A percentile compares a stretch with the other conserved stretches of the same genome.
These are phyloP conservation scores for Podaxis mareebaensis DNA, from an alignment of 768 basidiomycete genomes.

Conservation along the genomic window DNA sequence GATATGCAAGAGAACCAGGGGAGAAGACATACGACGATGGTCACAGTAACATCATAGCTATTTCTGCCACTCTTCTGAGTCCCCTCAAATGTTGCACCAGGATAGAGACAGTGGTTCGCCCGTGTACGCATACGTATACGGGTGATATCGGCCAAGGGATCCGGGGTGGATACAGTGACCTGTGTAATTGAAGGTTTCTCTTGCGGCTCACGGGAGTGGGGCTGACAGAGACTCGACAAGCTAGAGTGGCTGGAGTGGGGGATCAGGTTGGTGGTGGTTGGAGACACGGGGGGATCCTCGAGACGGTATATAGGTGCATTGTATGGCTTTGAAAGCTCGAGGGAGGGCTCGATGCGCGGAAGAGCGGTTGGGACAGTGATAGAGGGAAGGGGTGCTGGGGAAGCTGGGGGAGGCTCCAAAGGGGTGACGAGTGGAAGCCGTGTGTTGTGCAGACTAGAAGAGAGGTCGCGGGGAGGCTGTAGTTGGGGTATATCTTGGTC, in stretches of 20 bases:
- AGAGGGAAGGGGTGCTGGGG: not conserved
- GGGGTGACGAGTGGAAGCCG: conserved; percentile 26
- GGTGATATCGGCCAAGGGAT: conserved; percentile 75
- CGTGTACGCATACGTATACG: conserved; percentile 71
- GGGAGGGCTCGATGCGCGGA: conserved; percentile 4
- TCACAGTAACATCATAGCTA: conserved; percentile 92
- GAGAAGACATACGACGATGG: conserved; percentile 73
- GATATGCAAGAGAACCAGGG: conserved; percentile 13
- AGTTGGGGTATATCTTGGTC: conserved; percentile 22
- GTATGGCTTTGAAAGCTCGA: not conserved
- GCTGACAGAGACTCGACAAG: conserved; percentile 14
- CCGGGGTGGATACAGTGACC: conserved; percentile 27
- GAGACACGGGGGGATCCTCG: not conserved
- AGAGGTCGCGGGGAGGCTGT: conserved; percentile 27
- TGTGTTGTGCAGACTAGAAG: conserved; percentile 28
- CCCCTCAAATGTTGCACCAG: conserved; percentile 86
- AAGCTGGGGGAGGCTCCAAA: conserved; percentile 4
- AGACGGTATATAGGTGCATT: conserved; percentile 17
- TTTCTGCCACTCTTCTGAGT: conserved; percentile 94
- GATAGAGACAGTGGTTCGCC: conserved; percentile 78
- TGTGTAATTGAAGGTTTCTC: conserved; percentile 6
- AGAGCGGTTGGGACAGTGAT: not conserved
- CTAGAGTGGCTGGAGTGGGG: conserved; percentile 17
- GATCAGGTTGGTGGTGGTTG: conserved; percentile 12
- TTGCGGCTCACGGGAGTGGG: conserved; percentile 13